These are phyloP conservation scores for Spergularia azorica DNA, from an alignment of 179 eudicot genomes.

Conservation along the genomic window DNA sequence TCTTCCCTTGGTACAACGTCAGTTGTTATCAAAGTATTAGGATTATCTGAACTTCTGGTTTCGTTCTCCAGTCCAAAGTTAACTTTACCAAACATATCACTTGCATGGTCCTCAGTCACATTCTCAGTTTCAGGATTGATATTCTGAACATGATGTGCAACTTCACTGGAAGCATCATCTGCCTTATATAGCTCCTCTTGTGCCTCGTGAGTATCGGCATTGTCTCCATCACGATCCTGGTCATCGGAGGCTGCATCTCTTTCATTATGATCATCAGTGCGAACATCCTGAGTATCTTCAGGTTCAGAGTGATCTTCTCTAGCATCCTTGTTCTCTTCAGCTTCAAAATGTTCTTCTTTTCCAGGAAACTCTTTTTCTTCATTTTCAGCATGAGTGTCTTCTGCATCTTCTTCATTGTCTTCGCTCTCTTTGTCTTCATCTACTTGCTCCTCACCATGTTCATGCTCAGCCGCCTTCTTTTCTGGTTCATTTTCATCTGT, in stretches of 20 bases:
- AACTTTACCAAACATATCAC: conserved; percentile 34
- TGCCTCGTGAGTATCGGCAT: conserved; percentile 59
- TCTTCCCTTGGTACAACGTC: conserved; percentile 29
- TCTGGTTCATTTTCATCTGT: conserved; percentile 57
- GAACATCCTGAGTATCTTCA: conserved; percentile 24
- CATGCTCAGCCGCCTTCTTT: conserved; percentile 16
- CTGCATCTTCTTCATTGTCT: conserved; percentile 24
- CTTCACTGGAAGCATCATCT: conserved; percentile 99
- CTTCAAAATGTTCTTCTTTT: conserved; percentile 14
- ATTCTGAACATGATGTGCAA: conserved; percentile 56
- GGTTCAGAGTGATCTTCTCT: conserved; percentile 11
- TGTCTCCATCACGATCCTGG: conserved; percentile 49
- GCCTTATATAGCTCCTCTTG: conserved; percentile 86
- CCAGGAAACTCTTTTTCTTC: conserved; percentile 20
- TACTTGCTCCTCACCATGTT: conserved; percentile 26
- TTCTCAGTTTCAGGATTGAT: conserved; percentile 40
- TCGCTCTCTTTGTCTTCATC: conserved; percentile 32
- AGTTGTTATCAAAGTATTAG: conserved; percentile 22
- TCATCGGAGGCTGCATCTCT: conserved; percentile 36
- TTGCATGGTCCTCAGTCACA: conserved; percentile 34
- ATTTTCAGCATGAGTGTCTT: conserved; percentile 23
- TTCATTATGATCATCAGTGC: conserved; percentile 33
- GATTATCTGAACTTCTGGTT: conserved; percentile 27
- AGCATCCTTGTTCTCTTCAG: conserved; percentile 17
- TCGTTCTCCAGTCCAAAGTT: conserved; percentile 41